Conservation (phyloP, 208 protist species). For the Polymyxa betae region DNA sequence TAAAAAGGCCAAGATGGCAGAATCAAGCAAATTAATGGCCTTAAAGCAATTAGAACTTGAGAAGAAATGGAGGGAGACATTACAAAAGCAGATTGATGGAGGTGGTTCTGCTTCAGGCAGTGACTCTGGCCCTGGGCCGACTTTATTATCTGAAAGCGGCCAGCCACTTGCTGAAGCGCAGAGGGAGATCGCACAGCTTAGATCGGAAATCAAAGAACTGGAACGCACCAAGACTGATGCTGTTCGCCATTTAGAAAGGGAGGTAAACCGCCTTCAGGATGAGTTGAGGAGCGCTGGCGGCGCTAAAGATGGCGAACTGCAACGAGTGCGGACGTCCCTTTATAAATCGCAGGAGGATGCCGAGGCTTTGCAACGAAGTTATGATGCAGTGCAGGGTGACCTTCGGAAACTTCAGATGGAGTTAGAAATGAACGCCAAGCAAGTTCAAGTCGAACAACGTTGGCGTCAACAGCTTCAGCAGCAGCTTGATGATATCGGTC, state of each 20-base stretch:
- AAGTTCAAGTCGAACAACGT: neutral
- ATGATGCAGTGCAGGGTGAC: neutral
- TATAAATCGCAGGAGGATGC: neutral
- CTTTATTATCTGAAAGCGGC: neutral
- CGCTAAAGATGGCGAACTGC: neutral
- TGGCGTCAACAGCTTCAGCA: slow-evolving; percentile 14
- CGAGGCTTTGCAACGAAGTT: neutral
- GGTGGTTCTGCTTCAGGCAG: neutral
- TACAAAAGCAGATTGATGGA: slow-evolving; percentile 21
- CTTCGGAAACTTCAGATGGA: neutral
- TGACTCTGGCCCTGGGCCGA: neutral
- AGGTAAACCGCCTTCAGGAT: neutral
- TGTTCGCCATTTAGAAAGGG: neutral
- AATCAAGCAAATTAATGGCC: slow-evolving; percentile 2
- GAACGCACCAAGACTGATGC: neutral
- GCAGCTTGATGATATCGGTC: slow-evolving; percentile 5
- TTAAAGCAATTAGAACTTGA: slow-evolving; percentile 49
- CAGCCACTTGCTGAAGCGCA: neutral
- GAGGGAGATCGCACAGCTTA: neutral
- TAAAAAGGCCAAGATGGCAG: slow-evolving; percentile 15
- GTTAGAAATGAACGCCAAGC: neutral
- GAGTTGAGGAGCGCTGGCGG: too few relatives aligned
- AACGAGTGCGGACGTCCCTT: neutral
- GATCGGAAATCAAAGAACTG: neutral
- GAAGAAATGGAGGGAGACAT: slow-evolving; percentile 28